Conservation (phyloP, 2,329 filamentous ascomycete species). For the Chalaropsis ovoidea region DNA sequence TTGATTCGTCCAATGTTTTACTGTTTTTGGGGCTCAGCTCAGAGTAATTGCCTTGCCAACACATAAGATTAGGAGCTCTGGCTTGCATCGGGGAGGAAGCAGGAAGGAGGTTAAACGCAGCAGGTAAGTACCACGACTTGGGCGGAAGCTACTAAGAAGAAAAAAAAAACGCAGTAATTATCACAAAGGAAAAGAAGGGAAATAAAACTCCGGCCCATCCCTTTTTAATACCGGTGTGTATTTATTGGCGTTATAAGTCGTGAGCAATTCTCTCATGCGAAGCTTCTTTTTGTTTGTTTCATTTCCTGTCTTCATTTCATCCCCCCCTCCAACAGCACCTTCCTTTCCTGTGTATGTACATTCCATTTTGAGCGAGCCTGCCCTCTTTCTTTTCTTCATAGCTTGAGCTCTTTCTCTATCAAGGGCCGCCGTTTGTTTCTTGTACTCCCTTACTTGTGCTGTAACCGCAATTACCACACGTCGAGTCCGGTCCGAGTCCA, state of each 20-base stretch:
- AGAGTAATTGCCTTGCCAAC: background rate
- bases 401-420: background rate
- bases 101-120: background rate
- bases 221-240: background rate
- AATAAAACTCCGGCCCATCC: background rate
- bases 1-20: background rate
- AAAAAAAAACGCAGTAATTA: background rate
- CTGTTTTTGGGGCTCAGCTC: background rate
- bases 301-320: background rate
- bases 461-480: background rate
- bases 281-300: background rate
- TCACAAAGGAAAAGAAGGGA: background rate
- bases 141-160: background rate
- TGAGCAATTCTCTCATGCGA: background rate
- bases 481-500: background rate
- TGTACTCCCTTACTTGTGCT: background rate
- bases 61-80: slow-evolving; percentile 3
- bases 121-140: background rate
- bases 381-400: background rate
- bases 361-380: slow-evolving; percentile 2
- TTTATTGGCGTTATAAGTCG: background rate
- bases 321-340: too few relatives aligned
- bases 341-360: slow-evolving; percentile 3
- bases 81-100: slow-evolving; percentile 5
- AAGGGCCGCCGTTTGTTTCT: slow-evolving; percentile 5